phyloP scores from a whole-genome alignment of 345 rosid species.

The Brassica carinata region DNA sequence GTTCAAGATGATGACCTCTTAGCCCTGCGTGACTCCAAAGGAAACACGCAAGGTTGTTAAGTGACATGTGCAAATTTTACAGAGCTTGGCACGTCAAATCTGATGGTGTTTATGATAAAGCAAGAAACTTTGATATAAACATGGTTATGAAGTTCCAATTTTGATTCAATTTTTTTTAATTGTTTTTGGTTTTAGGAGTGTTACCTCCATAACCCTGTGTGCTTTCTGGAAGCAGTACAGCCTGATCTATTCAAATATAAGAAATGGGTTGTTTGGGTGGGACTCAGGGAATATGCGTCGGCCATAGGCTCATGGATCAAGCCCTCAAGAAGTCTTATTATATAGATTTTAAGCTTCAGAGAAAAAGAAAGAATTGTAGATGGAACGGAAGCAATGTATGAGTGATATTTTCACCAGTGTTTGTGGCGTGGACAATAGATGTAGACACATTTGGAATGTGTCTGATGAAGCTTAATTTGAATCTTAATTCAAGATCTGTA shows the following conservation, averaged over 20 bases:
- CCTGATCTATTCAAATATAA: constrained; percentile 91
- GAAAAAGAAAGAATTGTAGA: constrained; percentile 38
- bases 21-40: constrained; percentile 60
- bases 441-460: constrained; percentile 51
- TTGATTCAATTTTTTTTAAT: background rate
- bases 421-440: constrained; percentile 78
- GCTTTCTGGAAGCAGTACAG: constrained; percentile 70
- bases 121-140: constrained; percentile 17
- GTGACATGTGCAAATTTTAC: constrained; percentile 81
- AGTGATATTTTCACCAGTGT: constrained; percentile 70
- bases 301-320: constrained; percentile 91
- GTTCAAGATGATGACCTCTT: constrained; percentile 63
- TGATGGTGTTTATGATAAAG: constrained; percentile 81
- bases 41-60: constrained; percentile 56
- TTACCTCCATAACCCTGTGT: constrained; percentile 84
- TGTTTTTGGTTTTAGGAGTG: constrained; percentile 56
- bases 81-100: constrained; percentile 90
- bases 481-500: constrained; percentile 8
- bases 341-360: background rate
- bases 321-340: constrained; percentile 66
- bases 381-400: constrained; percentile 84
- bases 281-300: constrained; percentile 80
- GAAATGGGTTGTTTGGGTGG: constrained; percentile 92
- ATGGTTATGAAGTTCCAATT: constrained; percentile 2
- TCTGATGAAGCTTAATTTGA: constrained; percentile 48